A percentile compares a stretch with the other conserved stretches of the same genome.
Evolutionary conservation across 78 protist species (phyloP).

Genomic region (Anaeramoeba flamelloides): DNA sequence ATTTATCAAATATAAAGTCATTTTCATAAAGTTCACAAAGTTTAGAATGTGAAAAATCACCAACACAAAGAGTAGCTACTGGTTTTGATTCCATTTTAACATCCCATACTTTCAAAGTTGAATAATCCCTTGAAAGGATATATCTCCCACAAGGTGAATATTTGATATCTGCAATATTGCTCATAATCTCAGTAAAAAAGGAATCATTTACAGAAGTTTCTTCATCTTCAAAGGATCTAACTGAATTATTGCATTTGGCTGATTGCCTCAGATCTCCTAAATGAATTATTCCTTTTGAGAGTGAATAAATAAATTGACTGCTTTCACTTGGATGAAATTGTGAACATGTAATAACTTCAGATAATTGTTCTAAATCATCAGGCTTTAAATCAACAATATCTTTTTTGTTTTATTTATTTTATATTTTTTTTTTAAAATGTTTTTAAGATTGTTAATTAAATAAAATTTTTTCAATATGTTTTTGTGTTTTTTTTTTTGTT

Average conservation of each 20-base stretch:
- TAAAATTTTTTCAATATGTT: no score
- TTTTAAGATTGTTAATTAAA: no score
- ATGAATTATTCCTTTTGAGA: conserved; percentile 43
- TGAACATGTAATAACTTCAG: conserved; percentile 86
- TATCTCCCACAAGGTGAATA: conserved; percentile 65
- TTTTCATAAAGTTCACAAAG: conserved; percentile 79
- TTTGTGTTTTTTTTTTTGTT: no score
- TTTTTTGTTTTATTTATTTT: no score
- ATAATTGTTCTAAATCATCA: conserved; percentile 84
- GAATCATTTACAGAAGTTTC: conserved; percentile 34
- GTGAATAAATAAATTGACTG: conserved; percentile 60
- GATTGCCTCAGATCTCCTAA: no score
- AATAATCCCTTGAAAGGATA: conserved; percentile 77
- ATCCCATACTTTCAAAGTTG: conserved; percentile 79
- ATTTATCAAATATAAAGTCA: conserved; percentile 81
- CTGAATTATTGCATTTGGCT: not conserved
- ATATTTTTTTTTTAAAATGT: no score
- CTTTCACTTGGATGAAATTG: conserved; percentile 68
- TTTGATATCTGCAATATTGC: conserved; percentile 65
- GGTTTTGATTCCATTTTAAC: conserved; percentile 45
- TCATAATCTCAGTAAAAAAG: conserved; percentile 69
- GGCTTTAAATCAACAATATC: conserved; percentile 91
- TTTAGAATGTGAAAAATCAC: conserved; percentile 21
- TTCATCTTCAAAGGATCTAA: conserved; percentile 28
- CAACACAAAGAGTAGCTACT: no score